Base-by-base conservation (phyloP, 805 yeast species). In the Scheffersomyces ergatensis region DNA sequence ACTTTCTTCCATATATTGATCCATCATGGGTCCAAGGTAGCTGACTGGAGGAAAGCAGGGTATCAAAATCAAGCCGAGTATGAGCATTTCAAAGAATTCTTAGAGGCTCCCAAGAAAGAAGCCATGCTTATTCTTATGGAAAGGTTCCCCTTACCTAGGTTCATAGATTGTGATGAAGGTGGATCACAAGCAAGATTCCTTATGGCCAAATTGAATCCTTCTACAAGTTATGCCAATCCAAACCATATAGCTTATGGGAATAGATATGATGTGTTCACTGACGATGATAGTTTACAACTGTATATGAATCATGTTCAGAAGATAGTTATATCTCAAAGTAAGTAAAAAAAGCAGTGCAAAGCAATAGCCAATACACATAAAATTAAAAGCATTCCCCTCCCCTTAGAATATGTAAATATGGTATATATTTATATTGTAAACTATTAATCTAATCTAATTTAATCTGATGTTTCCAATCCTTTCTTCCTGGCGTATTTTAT, bases 101-200 rank as follows among this genome's bases (percentile, higher is more conserved):
- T 82, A 42, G 82, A 77, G 40, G 74, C 72, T 21, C 88, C 89
- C 14, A 77, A 80, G 50, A 60, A 65, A 41, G 88, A 82, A 50
- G 88, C 87, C 9, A 80, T 83, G 44, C 82, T 78, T 36, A 68
- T 83, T 25, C 65, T 82, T 30, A 68, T 78, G 45, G 88, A 82
- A 51, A 63, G 89, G 50, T 82, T 78, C 67, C 89, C 89, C 39
- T 67, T 82, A 46, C 89, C 89, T 4, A 68, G 89, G 51, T 82
- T 81, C 49, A 80, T 82, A 39, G 87, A 82, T 54, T 80, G 86
- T 19, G 86, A 82, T 50, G 87, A 82, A 56, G 87, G 87, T 40
- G 88, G 87, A 3, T 81, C 87, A 0, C 89, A 82, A 54, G 87
- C 88, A 0, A 71, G 89, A 60, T 82, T 82, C 57, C 65, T 82